Percentiles rank a stretch among this genome's conserved stretches.
These are phyloP conservation scores for Vigna hirtella DNA, from an alignment of 306 rosid species.

Conservation along the genomic window DNA sequence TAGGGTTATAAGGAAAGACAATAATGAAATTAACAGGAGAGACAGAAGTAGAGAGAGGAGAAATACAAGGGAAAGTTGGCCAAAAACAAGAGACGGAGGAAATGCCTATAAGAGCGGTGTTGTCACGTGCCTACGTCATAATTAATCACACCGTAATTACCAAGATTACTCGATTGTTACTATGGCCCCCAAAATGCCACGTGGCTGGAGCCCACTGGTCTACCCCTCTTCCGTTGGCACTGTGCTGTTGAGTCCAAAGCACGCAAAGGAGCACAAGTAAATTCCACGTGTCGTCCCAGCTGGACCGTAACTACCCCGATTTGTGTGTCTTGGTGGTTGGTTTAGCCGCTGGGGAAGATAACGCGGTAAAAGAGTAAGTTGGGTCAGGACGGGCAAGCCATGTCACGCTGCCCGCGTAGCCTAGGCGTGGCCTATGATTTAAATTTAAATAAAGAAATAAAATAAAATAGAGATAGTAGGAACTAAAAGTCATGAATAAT, in stretches of 20 bases:
- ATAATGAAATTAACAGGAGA: not conserved
- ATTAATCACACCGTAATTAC: slow-evolving; percentile 55
- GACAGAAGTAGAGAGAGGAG: slow-evolving; percentile 20
- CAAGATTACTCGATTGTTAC: slow-evolving; percentile 47
- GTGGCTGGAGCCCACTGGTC: slow-evolving; percentile 48
- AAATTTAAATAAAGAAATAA: slow-evolving; percentile 25
- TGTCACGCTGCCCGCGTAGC: slow-evolving; percentile 38
- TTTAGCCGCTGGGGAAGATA: slow-evolving; percentile 30
- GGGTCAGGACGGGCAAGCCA: slow-evolving; percentile 54
- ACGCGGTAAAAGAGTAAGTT: not conserved
- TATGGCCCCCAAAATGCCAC: slow-evolving; percentile 46
- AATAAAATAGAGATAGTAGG: not conserved
- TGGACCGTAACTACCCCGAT: slow-evolving; percentile 44
- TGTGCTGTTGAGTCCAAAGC: slow-evolving; percentile 54
- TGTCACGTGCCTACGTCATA: slow-evolving; percentile 58
- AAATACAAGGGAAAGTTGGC: slow-evolving; percentile 43
- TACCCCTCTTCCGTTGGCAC: slow-evolving; percentile 7
- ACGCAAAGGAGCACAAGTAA: slow-evolving; percentile 51
- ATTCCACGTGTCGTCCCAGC: slow-evolving; percentile 60
- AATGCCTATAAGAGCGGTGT: slow-evolving; percentile 43
- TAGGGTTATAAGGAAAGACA: not conserved
- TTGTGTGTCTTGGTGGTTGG: slow-evolving; percentile 31
- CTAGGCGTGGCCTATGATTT: too few species aligned
- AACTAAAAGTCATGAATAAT: slow-evolving; percentile 31
- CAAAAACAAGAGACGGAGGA: slow-evolving; percentile 40